Percentiles rank a stretch among this genome's conserved stretches.
phyloP scores from a whole-genome alignment of 805 yeast species.

The Metschnikowia lochheadii region DNA sequence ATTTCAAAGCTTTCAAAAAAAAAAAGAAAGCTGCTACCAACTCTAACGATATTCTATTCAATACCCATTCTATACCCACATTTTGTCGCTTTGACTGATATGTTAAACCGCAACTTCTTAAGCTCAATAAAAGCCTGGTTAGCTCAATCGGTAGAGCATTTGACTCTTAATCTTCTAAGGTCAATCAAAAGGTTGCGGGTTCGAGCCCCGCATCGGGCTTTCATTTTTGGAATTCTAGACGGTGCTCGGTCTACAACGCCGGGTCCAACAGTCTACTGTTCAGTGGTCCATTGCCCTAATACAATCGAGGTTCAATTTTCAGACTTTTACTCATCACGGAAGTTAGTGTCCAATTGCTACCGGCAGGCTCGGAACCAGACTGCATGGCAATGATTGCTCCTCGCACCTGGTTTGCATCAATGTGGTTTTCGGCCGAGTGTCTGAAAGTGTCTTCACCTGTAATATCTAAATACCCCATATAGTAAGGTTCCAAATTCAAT shows the following conservation, averaged over 20 bases:
- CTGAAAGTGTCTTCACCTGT: neutral
- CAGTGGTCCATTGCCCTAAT: too few relatives aligned
- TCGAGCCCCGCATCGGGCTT: constrained; percentile 26
- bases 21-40: too few relatives aligned
- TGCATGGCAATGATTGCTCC: neutral
- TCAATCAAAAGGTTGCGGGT: constrained; percentile 25
- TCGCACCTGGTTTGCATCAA: neutral
- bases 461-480: neutral
- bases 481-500: too few relatives aligned
- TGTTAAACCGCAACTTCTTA: neutral
- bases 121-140: constrained; percentile 14
- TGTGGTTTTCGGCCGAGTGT: neutral
- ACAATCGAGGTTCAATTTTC: too few relatives aligned
- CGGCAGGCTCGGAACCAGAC: neutral
- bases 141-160: constrained; percentile 25
- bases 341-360: neutral
- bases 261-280: neutral
- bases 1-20: too few relatives aligned
- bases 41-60: too few relatives aligned
- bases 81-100: too few relatives aligned
- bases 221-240: neutral
- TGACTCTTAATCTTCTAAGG: constrained; percentile 21
- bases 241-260: too few relatives aligned
- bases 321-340: too few relatives aligned
- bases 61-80: too few relatives aligned